These are phyloP conservation scores for Medicago arabica DNA, from an alignment of 306 rosid genomes.

Conservation along the genomic window DNA sequence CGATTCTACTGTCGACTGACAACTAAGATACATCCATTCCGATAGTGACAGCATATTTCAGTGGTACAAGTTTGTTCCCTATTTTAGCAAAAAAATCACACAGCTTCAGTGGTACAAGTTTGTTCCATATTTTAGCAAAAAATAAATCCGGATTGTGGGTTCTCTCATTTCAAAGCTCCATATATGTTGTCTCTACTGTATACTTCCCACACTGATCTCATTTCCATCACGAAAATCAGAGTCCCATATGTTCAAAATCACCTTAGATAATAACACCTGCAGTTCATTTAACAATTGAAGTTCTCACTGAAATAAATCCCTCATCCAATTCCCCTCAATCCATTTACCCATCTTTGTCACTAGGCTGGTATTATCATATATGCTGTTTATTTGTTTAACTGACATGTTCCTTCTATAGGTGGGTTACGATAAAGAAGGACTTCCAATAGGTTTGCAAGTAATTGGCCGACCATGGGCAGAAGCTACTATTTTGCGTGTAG, in stretches of 20 bases:
- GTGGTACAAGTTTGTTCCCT: no score
- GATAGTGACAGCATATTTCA: background rate
- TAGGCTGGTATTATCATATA: background rate
- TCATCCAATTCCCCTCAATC: background rate
- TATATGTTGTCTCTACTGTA: background rate
- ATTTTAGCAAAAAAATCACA: no score
- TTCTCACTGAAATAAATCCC: background rate
- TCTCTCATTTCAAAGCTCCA: background rate
- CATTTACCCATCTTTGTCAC: background rate
- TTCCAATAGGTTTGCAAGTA: constrained; percentile 92
- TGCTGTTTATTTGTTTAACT: background rate
- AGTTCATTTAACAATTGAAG: background rate
- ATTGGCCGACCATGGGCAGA: constrained; percentile 97
- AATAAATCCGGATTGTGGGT: background rate
- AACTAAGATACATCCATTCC: background rate
- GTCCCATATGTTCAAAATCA: background rate
- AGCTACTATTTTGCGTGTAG: constrained; percentile 87
- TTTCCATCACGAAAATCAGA: background rate
- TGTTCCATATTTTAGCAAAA: background rate
- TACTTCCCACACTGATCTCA: background rate
- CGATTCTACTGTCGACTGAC: background rate
- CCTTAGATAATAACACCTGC: background rate
- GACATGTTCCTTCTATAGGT: constrained; percentile 43
- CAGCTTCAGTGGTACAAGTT: background rate
- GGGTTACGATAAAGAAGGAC: constrained; percentile 75